Evolutionary conservation across 2,329 filamentous ascomycete genomes (phyloP).

Genomic region (Lecanicillium sp.): DNA sequence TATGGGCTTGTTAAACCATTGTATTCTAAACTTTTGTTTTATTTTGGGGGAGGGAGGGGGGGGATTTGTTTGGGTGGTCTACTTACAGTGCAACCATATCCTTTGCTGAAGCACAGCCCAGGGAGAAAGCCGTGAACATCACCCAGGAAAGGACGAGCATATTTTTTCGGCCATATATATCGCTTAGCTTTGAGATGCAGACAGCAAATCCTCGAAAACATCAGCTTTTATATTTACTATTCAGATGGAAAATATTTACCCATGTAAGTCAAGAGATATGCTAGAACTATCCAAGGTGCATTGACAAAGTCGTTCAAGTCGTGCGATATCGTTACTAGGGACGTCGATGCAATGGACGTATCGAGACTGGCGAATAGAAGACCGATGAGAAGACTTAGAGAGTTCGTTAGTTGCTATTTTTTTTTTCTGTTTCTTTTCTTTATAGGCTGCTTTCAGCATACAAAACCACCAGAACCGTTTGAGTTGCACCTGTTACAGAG

Average conservation of each 20-base stretch:
- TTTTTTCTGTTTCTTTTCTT: constrained; percentile 8
- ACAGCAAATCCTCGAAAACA: constrained; percentile 52
- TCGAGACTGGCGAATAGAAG: constrained; percentile 50
- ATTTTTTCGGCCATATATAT: constrained; percentile 48
- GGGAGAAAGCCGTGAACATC: constrained; percentile 46
- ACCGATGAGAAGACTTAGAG: constrained; percentile 40
- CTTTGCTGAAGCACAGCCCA: constrained; percentile 42
- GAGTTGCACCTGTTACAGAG: constrained; percentile 1
- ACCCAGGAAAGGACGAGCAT: constrained; percentile 43
- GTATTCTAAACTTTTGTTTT: not conserved
- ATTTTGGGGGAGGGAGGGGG: not conserved
- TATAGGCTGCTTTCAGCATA: constrained; percentile 4
- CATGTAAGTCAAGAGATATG: constrained; percentile 50
- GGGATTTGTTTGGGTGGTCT: not conserved
- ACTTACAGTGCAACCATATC: constrained; percentile 44
- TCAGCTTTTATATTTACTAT: constrained; percentile 52
- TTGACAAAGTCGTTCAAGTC: constrained; percentile 42
- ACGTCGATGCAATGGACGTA: constrained; percentile 50
- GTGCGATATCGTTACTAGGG: constrained; percentile 46
- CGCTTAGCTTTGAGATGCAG: constrained; percentile 49
- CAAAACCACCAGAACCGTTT: constrained; percentile 11
- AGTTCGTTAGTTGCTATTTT: constrained; percentile 4
- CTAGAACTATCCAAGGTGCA: constrained; percentile 46
- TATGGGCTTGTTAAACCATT: constrained; percentile 16
- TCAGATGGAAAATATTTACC: constrained; percentile 47